Percentiles rank a stretch among this genome's conserved stretches.
Conservation (phyloP, 345 rosid genomes). For the Ceriops decandra region DNA sequence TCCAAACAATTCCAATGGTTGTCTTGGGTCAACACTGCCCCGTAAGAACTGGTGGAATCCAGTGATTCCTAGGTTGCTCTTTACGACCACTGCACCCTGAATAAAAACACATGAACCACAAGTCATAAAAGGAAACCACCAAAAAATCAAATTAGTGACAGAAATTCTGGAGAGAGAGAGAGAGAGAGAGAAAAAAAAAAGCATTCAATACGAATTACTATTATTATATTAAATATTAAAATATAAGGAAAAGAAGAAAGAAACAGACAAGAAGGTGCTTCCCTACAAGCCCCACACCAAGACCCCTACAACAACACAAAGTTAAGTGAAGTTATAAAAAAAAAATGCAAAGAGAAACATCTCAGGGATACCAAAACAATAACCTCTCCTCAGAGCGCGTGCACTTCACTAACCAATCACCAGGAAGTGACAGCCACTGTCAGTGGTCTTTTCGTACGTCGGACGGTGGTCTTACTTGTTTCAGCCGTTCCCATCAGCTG, state of each 20-base stretch:
- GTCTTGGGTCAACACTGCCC: constrained; percentile 31
- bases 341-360: constrained; percentile 32
- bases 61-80: constrained; percentile 66
- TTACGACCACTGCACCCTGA: constrained; percentile 46
- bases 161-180: not conserved
- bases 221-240: not conserved
- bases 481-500: constrained; percentile 44
- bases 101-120: constrained; percentile 43
- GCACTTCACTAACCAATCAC: constrained; percentile 42
- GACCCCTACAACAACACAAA: constrained; percentile 39
- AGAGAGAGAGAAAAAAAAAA: too few relatives aligned
- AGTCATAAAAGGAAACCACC: constrained; percentile 51
- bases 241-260: constrained; percentile 11
- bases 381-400: constrained; percentile 42
- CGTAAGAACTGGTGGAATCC: constrained; percentile 16
- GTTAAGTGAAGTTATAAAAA: not conserved
- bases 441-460: constrained; percentile 65
- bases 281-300: constrained; percentile 41
- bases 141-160: constrained; percentile 10
- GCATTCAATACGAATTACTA: not conserved
- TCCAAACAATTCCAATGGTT: constrained; percentile 18
- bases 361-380: constrained; percentile 41
- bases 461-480: constrained; percentile 49
- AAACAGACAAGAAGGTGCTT: constrained; percentile 45
- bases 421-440: constrained; percentile 42